These are phyloP conservation scores for Rosa hybrid DNA, from an alignment of 331 rosid genomes.

Conservation along the genomic window DNA sequence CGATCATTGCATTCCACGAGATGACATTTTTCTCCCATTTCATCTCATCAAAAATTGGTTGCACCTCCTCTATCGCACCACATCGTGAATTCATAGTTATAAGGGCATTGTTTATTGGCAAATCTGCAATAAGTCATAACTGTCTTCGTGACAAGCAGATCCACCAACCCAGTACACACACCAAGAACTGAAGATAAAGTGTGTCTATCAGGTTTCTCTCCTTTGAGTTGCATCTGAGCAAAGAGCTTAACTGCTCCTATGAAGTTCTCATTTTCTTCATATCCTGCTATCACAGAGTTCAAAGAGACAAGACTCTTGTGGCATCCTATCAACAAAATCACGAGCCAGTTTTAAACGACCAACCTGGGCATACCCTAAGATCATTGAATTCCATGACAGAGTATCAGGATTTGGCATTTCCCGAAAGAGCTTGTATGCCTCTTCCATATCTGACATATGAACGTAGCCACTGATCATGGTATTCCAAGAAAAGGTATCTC, in stretches of 20 bases:
- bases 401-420: neutral
- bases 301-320: neutral
- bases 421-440: neutral
- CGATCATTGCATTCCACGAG: conserved; percentile 1
- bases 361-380: neutral
- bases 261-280: neutral
- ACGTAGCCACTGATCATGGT: neutral
- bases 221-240: neutral
- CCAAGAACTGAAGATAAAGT: neutral
- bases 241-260: neutral
- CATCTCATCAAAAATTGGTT: neutral
- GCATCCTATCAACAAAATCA: neutral
- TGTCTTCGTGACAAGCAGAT: neutral
- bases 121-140: neutral
- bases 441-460: neutral
- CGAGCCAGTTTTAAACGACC: neutral
- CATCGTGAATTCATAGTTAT: neutral
- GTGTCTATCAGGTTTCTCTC: neutral
- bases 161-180: neutral
- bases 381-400: neutral
- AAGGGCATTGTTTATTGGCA: neutral
- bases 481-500: neutral
- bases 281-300: neutral
- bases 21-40: neutral
- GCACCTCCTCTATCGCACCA: neutral